phyloP scores from a whole-genome alignment of 75 land plant species.

The Sequoiadendron giganteum region DNA sequence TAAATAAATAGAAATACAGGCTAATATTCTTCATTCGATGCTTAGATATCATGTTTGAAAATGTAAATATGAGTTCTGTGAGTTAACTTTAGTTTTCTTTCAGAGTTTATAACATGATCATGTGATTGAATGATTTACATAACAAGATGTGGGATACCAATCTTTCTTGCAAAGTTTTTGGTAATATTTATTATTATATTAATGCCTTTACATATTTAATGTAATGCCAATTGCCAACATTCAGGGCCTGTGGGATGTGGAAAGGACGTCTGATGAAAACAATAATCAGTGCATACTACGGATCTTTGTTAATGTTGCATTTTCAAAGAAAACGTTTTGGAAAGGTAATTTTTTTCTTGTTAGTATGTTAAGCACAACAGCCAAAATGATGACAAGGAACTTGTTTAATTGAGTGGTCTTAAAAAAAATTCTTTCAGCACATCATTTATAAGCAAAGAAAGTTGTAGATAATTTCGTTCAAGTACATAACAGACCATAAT shows the following conservation, averaged over 20 bases:
- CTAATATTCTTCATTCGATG: background rate
- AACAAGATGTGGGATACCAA: background rate
- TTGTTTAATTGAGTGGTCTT: background rate
- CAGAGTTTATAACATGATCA: background rate
- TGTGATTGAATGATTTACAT: background rate
- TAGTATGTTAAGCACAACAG: background rate
- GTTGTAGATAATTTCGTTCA: background rate
- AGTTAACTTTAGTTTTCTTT: background rate
- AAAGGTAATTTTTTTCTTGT: constrained; percentile 48
- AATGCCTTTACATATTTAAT: background rate
- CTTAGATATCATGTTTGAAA: constrained; percentile 2
- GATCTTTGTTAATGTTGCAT: constrained; percentile 78
- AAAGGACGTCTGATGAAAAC: constrained; percentile 26
- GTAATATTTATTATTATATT: background rate
- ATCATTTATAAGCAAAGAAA: background rate
- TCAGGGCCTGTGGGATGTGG: constrained; percentile 90
- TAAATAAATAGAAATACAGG: background rate
- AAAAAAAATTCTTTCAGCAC: background rate
- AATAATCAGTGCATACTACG: constrained; percentile 47
- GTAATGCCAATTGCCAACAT: constrained; percentile 1
- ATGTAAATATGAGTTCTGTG: background rate
- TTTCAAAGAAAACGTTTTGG: constrained; percentile 86
- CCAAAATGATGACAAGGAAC: background rate
- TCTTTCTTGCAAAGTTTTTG: constrained; percentile 8
- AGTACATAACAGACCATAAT: background rate